Evolutionary conservation across 208 protist species (phyloP).

Genomic region (Crithidia bombi): DNA sequence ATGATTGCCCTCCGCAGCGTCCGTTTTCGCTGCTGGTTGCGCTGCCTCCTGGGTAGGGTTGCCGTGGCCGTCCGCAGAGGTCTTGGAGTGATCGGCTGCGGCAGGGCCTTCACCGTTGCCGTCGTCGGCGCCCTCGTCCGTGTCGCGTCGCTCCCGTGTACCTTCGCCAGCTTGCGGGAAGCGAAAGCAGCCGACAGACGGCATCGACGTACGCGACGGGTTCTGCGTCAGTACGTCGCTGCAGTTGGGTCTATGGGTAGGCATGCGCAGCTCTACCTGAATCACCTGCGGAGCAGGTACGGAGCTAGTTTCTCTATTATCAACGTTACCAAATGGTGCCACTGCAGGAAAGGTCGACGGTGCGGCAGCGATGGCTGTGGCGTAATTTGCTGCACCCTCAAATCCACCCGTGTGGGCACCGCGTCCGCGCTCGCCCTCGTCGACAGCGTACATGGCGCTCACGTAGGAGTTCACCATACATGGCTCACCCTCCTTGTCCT

Average conservation of each 20-base stretch:
- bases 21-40: not conserved
- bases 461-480: slow-evolving; percentile 24
- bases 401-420: no score
- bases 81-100: no score
- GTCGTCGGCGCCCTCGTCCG: not conserved
- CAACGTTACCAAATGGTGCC: not conserved
- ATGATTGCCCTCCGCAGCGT: not conserved
- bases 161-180: not conserved
- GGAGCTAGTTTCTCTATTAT: not conserved
- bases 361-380: no score
- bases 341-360: no score
- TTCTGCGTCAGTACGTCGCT: not conserved
- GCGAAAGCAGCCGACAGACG: not conserved
- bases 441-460: slow-evolving; percentile 25
- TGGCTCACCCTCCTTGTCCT: slow-evolving; percentile 13
- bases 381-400: not conserved
- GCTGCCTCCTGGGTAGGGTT: no score
- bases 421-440: not conserved
- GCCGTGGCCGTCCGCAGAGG: no score
- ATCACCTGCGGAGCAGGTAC: slow-evolving; percentile 1
- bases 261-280: slow-evolving; percentile 20
- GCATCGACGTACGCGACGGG: not conserved
- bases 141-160: not conserved
- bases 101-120: no score
- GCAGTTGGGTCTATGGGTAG: not conserved